Conservation (phyloP, 2,329 filamentous ascomycete species). For the Alternaria metachromatica region DNA sequence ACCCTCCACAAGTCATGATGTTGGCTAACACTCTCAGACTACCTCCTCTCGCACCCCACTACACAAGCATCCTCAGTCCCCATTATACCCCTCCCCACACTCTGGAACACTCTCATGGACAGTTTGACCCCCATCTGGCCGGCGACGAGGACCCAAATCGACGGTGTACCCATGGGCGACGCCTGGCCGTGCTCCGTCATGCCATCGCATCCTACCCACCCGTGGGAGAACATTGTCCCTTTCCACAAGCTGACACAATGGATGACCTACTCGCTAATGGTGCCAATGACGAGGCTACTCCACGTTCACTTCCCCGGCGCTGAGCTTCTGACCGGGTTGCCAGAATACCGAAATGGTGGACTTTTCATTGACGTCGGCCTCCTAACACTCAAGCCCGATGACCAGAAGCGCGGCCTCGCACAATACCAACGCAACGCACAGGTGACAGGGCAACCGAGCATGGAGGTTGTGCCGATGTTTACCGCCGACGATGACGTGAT, state of each 20-base stretch:
- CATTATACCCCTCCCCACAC: conserved; percentile 82
- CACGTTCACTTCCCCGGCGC: conserved; percentile 81
- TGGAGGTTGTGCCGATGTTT: conserved; percentile 78
- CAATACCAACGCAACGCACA: conserved; percentile 74
- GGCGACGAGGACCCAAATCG: conserved; percentile 80
- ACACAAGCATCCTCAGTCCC: conserved; percentile 89
- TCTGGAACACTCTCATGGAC: conserved; percentile 91
- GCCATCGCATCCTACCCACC: conserved; percentile 72
- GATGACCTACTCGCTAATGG: conserved; percentile 93
- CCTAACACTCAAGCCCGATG: conserved; percentile 74
- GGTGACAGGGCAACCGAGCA: conserved; percentile 72
- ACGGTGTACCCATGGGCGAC: conserved; percentile 86
- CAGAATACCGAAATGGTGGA: conserved; percentile 92
- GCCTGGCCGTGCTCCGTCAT: conserved; percentile 91
- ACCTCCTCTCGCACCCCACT: conserved; percentile 88
- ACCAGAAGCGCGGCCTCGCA: conserved; percentile 73
- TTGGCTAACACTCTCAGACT: conserved; percentile 64
- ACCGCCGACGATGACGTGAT: conserved; percentile 77
- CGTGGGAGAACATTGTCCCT: conserved; percentile 83
- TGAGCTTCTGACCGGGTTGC: conserved; percentile 85
- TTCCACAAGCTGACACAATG: conserved; percentile 93
- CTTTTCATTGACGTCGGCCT: conserved; percentile 86
- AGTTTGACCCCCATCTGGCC: conserved; percentile 91
- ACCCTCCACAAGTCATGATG: conserved; percentile 15
- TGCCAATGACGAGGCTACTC: conserved; percentile 83